Evolutionary conservation across 768 basidiomycete genomes (phyloP), one percentile per base, ranked within the genome.

Genomic region (Rhodotorula sphaerocarpa): DNA sequence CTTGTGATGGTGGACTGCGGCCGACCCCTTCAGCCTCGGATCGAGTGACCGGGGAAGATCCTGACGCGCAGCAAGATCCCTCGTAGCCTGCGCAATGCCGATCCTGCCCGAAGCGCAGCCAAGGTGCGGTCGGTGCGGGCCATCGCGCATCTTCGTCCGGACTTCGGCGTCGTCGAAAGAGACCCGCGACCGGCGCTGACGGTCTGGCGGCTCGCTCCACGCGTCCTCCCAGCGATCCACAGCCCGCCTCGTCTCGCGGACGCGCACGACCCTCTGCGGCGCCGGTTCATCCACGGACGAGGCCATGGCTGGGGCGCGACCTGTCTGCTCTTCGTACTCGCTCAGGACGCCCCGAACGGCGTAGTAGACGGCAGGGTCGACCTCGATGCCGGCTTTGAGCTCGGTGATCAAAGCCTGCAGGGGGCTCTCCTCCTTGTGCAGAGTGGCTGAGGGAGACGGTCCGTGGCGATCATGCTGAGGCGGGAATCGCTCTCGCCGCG

Each of bases 341-440:
- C 39, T 43, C 27, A 65, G 44, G 2, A 65, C 34, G 25, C 63
- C 63, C 39, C 55, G 59, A 9, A 65, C 10, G 6, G 50, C 55
- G 50, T 65, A 65, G 57, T 56, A 65, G 4, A 54, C 50, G 0
- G 48, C 34, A 18, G 58, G 44, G 10, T 65, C 58, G 11, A 11
- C 3, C 23, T 30, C 23, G n/a, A 65, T 57, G 15, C 54, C 48
- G 2, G 4, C 3, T 36, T 60, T 46, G 54, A 65, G 4, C 21
- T 51, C 53, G 33, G 23, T 21, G 23, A 65, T 27, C 25, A 65
- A 21, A 0, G 4, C 5, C 0, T 3, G 7, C 14, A 59, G 46
- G 12, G 53, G 41, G 25, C 23, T 5, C 31, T 51, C 11, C 20
- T 20, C 27, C 25, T 51, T 27, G 45, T 3, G 20, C 23, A 31